These are phyloP conservation scores for Heterobasidion occidentale DNA, from an alignment of 1,284 basidiomycete species.

Conservation along the genomic window DNA sequence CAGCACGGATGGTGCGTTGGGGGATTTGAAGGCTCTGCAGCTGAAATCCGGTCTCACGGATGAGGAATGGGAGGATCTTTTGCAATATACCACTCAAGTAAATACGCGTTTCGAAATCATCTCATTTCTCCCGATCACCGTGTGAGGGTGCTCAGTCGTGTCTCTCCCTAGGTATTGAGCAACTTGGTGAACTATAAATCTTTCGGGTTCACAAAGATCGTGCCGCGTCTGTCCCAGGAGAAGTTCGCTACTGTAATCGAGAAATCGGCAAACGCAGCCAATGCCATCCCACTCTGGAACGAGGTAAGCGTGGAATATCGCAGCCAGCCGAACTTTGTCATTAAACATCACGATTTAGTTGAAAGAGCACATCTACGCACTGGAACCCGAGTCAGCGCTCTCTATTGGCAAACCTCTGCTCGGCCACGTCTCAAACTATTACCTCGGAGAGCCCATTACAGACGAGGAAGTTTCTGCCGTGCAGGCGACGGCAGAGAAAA, in stretches of 20 bases:
- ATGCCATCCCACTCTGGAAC: slow-evolving; percentile 54
- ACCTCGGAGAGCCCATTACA: slow-evolving; percentile 60
- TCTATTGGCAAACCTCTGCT: slow-evolving; percentile 72
- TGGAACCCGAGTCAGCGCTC: slow-evolving; percentile 53
- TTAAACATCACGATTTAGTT: slow-evolving; percentile 31
- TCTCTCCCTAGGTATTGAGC: slow-evolving; percentile 47
- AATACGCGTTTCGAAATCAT: slow-evolving; percentile 6
- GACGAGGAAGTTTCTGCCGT: slow-evolving; percentile 72
- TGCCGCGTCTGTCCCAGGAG: slow-evolving; percentile 55
- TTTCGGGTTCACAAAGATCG: slow-evolving; percentile 80
- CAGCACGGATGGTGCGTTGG: slow-evolving; percentile 49
- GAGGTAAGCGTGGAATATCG: slow-evolving; percentile 28
- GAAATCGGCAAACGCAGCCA: slow-evolving; percentile 47
- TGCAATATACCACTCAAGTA: slow-evolving; percentile 72
- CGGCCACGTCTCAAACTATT: slow-evolving; percentile 79
- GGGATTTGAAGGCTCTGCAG: slow-evolving; percentile 48
- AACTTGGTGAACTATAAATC: slow-evolving; percentile 75
- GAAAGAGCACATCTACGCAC: slow-evolving; percentile 64
- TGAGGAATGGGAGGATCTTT: slow-evolving; percentile 58
- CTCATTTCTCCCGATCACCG: background rate
- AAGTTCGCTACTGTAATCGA: slow-evolving; percentile 50
- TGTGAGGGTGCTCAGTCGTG: background rate
- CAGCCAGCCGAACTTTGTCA: too few relatives aligned
- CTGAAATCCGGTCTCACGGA: slow-evolving; percentile 40
- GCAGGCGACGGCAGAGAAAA: slow-evolving; percentile 66